phyloP scores from a whole-genome alignment of 1,284 basidiomycete genomes.

The Malassezia globosa region DNA sequence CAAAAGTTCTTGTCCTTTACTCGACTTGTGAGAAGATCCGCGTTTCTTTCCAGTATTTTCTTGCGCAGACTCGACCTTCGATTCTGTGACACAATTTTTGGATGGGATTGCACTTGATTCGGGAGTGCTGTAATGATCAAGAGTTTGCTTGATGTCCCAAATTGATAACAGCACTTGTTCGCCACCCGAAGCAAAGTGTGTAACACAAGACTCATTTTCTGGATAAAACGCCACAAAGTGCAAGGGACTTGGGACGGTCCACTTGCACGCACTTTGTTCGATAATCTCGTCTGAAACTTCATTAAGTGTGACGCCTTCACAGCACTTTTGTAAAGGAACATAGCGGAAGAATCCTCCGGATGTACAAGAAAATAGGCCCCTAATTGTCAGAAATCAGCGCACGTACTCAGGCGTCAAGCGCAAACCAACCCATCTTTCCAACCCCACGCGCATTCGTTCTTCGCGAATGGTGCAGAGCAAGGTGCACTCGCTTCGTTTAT shows the following conservation, averaged over 20 bases:
- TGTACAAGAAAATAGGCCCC: constrained; percentile 9
- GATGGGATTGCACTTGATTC: too few species aligned
- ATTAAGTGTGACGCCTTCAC: neutral
- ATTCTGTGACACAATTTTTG: too few species aligned
- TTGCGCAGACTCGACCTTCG: neutral
- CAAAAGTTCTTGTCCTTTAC: constrained; percentile 1
- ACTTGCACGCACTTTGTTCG: neutral
- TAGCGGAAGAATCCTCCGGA: constrained; percentile 14
- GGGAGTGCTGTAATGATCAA: neutral
- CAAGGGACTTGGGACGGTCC: constrained; percentile 8
- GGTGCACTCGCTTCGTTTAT: neutral
- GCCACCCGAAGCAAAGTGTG: constrained; percentile 13
- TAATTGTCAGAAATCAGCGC: neutral
- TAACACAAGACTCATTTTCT: neutral
- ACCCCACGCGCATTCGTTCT: constrained; percentile 15
- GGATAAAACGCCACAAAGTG: constrained; percentile 15
- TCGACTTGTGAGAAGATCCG: neutral
- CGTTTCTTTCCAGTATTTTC: constrained; percentile 3
- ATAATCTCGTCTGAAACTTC: neutral
- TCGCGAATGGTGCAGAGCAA: constrained; percentile 9
- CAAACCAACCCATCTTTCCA: constrained; percentile 15
- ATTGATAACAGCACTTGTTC: constrained; percentile 14
- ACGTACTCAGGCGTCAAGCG: constrained; percentile 5
- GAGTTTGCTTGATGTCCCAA: constrained; percentile 1
- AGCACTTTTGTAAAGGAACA: neutral